Conservation (phyloP, 2,329 filamentous ascomycete species). For the Colletotrichum camelliae region DNA sequence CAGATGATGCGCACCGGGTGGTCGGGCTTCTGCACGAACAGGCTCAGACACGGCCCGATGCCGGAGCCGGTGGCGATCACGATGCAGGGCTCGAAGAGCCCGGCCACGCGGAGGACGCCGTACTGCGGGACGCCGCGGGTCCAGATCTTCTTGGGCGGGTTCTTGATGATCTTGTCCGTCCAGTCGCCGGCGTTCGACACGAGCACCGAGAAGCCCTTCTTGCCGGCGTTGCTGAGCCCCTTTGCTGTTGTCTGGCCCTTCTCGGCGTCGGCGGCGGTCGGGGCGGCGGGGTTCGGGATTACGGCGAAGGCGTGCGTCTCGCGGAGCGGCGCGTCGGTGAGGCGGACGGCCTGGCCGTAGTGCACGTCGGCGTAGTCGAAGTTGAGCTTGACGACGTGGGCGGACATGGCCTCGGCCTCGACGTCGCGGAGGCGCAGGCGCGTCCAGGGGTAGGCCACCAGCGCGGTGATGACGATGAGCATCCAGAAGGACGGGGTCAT, state of each 20-base stretch:
- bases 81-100: constrained; percentile 68
- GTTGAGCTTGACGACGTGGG: constrained; percentile 74
- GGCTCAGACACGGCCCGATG: constrained; percentile 71
- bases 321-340: constrained; percentile 66
- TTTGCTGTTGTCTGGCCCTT: neutral
- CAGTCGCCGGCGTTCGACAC: constrained; percentile 79
- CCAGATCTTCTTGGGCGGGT: constrained; percentile 68
- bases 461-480: constrained; percentile 65
- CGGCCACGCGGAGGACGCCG: constrained; percentile 71
- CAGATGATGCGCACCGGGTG: constrained; percentile 68
- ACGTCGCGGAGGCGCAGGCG: constrained; percentile 72
- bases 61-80: constrained; percentile 76
- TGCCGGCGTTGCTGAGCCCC: constrained; percentile 33
- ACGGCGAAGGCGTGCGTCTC: constrained; percentile 82
- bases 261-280: constrained; percentile 7
- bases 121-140: constrained; percentile 70
- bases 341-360: constrained; percentile 60
- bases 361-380: constrained; percentile 68
- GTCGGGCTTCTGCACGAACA: constrained; percentile 44
- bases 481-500: constrained; percentile 67
- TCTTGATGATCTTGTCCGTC: constrained; percentile 68
- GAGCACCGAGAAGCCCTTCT: constrained; percentile 68
- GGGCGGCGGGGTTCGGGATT: constrained; percentile 60
- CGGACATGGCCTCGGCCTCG: constrained; percentile 69
- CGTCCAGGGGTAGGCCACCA: constrained; percentile 76